Conservation (phyloP, 257 asterid species). For the Apocynum venetum region DNA sequence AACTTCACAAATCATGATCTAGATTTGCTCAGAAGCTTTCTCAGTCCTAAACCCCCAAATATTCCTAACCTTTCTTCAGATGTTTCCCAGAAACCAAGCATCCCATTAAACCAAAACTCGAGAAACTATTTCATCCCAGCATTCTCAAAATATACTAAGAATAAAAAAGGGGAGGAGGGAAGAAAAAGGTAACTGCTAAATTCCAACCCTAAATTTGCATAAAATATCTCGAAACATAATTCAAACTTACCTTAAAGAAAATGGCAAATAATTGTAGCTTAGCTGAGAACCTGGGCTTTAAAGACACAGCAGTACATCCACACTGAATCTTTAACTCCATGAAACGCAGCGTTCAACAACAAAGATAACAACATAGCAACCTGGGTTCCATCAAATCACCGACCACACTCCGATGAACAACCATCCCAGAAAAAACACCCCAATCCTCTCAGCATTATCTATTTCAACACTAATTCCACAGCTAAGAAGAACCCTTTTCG, state of each 20-base stretch:
- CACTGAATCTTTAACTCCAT: constrained; percentile 84
- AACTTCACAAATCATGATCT: neutral
- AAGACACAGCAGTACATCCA: constrained; percentile 45
- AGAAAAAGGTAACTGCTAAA: neutral
- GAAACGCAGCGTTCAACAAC: constrained; percentile 43
- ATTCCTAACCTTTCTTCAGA: neutral
- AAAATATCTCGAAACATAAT: neutral
- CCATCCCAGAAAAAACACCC: constrained; percentile 33
- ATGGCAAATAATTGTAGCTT: constrained; percentile 35
- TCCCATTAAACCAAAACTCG: constrained; percentile 1
- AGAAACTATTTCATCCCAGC: neutral
- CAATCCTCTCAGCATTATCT: constrained; percentile 51
- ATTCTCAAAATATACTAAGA: neutral
- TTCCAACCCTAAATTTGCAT: constrained; percentile 3
- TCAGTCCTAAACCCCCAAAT: neutral
- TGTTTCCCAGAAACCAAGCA: constrained; percentile 5
- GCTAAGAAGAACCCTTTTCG: constrained; percentile 8
- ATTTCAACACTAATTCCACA: constrained; percentile 8
- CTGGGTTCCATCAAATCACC: constrained; percentile 63
- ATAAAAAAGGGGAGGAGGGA: neutral
- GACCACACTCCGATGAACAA: constrained; percentile 52
- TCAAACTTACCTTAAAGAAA: constrained; percentile 36
- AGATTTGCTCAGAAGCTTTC: neutral
- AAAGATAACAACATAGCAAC: constrained; percentile 24
- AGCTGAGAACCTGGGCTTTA: constrained; percentile 37